Conservation (phyloP, 257 asterid genomes). For the Scutellaria baicalensis region DNA sequence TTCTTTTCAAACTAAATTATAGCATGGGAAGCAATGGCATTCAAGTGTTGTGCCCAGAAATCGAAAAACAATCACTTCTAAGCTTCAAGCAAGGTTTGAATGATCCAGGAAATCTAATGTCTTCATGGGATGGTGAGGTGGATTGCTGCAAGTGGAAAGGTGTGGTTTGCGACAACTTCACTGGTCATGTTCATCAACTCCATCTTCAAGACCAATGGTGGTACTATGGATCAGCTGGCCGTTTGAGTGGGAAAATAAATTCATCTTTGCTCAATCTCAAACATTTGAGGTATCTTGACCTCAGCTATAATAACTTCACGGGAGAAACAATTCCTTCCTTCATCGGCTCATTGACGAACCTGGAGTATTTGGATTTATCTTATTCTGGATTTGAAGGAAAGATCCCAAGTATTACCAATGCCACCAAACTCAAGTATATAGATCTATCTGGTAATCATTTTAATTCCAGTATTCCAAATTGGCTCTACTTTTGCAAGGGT, state of each 20-base stretch:
- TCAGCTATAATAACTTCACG: background rate
- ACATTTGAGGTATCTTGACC: conserved; percentile 15
- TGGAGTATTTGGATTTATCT: conserved; percentile 5
- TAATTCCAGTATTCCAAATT: too few species aligned
- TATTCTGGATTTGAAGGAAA: background rate
- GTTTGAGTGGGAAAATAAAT: conserved; percentile 2
- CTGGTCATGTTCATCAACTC: too few species aligned
- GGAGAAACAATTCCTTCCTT: conserved; percentile 14
- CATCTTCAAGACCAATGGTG: background rate
- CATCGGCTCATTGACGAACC: background rate
- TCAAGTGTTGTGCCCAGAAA: background rate
- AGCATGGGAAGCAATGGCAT: background rate
- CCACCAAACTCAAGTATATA: too few species aligned
- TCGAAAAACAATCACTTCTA: conserved; percentile 10
- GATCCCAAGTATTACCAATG: too few species aligned
- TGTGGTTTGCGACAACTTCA: too few species aligned
- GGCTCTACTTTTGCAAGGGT: too few species aligned
- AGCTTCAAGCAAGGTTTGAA: conserved; percentile 4
- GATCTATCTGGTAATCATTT: too few species aligned
- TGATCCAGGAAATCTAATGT: background rate
- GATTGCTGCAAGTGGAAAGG: too few species aligned
- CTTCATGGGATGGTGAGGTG: conserved; percentile 3
- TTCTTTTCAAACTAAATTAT: background rate
- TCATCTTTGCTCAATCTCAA: conserved; percentile 20
- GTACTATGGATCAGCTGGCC: too few species aligned